These are phyloP conservation scores for Kwoniella europaea DNA, from an alignment of 768 basidiomycete genomes.

Conservation along the genomic window DNA sequence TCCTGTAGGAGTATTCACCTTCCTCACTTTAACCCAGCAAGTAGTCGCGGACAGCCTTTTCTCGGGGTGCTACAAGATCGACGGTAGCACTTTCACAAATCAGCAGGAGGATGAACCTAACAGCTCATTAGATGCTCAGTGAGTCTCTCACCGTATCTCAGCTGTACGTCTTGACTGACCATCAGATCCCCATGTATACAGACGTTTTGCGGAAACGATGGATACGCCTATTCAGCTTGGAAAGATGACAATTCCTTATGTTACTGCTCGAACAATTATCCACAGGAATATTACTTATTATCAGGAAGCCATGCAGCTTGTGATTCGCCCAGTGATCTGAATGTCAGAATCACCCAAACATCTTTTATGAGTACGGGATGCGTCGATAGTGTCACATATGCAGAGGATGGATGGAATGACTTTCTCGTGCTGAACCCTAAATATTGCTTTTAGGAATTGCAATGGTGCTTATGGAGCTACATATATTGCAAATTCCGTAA, in stretches of 20 bases:
- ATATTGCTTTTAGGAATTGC: conserved; percentile 13
- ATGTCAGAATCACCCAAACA: neutral
- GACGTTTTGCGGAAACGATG: neutral
- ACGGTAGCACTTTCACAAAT: neutral
- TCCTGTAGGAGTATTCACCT: neutral
- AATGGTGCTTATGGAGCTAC: conserved; percentile 10
- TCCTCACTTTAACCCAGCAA: neutral
- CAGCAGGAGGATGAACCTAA: neutral
- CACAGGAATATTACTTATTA: neutral
- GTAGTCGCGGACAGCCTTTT: conserved; percentile 15
- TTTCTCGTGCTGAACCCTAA: conserved; percentile 5
- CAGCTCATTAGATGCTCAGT: neutral
- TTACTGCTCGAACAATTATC: conserved; percentile 7
- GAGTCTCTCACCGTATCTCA: neutral
- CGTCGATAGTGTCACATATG: conserved; percentile 4
- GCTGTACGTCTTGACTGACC: neutral
- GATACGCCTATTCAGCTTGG: neutral
- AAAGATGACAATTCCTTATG: neutral
- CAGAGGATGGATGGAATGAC: neutral
- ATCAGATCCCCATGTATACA: neutral
- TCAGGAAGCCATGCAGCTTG: neutral
- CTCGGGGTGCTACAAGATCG: conserved; percentile 5
- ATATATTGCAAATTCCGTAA: neutral
- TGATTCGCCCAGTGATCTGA: neutral
- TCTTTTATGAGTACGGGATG: neutral